Evolutionary conservation across 2,329 filamentous ascomycete genomes (phyloP).

Genomic region (Daldinia sp.): DNA sequence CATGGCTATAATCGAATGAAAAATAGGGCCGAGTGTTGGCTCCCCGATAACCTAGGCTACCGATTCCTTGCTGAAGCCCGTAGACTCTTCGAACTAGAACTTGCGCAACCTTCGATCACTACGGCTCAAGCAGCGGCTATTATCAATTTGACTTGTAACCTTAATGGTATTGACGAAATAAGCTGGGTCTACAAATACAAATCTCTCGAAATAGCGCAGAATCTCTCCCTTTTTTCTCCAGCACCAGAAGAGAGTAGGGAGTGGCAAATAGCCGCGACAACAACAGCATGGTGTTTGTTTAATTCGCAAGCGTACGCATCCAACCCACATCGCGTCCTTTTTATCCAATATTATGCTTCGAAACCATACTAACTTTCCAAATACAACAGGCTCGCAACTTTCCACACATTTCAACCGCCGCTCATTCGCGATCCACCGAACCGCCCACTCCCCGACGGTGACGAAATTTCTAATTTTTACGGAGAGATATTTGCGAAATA

Average conservation of each 20-base stretch:
- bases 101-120: conserved; percentile 39
- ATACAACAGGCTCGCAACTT: conserved; percentile 32
- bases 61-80: conserved; percentile 51
- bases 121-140: conserved; percentile 49
- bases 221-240: conserved; percentile 38
- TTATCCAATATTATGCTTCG: no score
- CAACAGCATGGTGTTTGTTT: conserved; percentile 50
- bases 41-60: conserved; percentile 47
- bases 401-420: conserved; percentile 41
- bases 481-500: conserved; percentile 51
- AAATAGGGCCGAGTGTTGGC: conserved; percentile 50
- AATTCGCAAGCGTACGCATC: conserved; percentile 48
- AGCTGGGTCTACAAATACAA: conserved; percentile 35
- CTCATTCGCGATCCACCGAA: conserved; percentile 44
- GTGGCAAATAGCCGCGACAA: conserved; percentile 38
- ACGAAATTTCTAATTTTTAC: conserved; percentile 42
- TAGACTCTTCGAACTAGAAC: conserved; percentile 51
- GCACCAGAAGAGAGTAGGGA: conserved; percentile 14
- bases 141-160: conserved; percentile 45
- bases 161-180: conserved; percentile 41
- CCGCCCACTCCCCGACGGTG: conserved; percentile 45
- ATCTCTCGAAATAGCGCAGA: conserved; percentile 39
- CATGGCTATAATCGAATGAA: conserved; percentile 42
- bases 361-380: no score
- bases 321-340: no score